Evolutionary conservation across 495 filamentous ascomycete species (phyloP), one percentile per base, ranked within the genome.

Genomic region (Paragyromitra xinjiangensis): DNA sequence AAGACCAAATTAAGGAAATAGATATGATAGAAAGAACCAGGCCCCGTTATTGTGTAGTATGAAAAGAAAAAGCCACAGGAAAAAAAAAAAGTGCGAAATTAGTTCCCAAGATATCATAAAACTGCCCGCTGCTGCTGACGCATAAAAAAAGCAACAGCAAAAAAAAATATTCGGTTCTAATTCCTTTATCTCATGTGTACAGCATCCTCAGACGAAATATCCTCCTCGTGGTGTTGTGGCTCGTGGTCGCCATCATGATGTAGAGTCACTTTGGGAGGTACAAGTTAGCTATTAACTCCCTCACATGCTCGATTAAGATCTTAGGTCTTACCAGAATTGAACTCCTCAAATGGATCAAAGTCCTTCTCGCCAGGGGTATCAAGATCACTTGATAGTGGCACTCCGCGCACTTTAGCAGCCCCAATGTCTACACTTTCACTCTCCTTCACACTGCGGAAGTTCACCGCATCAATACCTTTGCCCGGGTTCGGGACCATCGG

Each of bases 361-460:
- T 90, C 84, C 82, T 97, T 94, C 45, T 87, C 92, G 45, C 91
- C 93, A 9, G 95, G 94, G 39, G 95, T 98, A 3, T 91, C 91
- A 40, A 95, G 85, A 8, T 93, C 93, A 26, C 91, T 93, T 79
- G 97, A 93, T 77, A 97, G 85, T 9, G 93, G 93, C 39, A 97
- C 93, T 3, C 94, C 94, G 80, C 91, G 91, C 78, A 84, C 87
- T 77, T 86, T 88, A 12, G 89, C 85, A 14, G 89, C 91, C 45
- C 92, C 91, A 73, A 97, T 95, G 85, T 97, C 94, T 61, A 99
- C 93, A 81, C 94, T 97, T 80, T 92, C 93, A 75, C 93, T 96
- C 85, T 99, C 95, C 85, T 98, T 98, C 65, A 99, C 95, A 79
- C 95, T 96, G 77, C 96, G 89, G 87, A 99, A 99, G 83, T 99